Conservation (phyloP, 225 moss, liverwort and hornwort species). For the Sphagnum tenellum region DNA sequence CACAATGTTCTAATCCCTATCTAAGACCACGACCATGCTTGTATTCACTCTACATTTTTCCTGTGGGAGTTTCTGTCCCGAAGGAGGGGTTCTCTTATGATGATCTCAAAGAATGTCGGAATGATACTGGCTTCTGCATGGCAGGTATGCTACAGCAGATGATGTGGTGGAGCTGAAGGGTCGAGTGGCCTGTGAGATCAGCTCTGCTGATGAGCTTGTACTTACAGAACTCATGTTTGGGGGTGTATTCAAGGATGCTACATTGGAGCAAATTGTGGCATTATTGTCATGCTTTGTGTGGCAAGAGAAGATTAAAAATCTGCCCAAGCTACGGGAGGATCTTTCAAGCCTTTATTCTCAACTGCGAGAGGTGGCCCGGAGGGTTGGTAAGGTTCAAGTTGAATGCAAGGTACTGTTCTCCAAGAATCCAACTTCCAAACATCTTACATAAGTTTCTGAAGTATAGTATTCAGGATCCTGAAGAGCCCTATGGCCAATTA, state of each 20-base stretch:
- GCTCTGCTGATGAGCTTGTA: constrained; percentile 90
- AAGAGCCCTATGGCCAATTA: too few species aligned
- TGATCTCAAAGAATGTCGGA: too few species aligned
- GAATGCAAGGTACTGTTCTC: constrained; percentile 68
- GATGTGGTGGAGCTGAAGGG: constrained; percentile 91
- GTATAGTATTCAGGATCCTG: too few species aligned
- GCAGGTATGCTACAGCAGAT: constrained; percentile 73
- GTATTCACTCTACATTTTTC: too few species aligned
- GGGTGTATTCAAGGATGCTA: constrained; percentile 64
- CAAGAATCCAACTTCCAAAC: neutral
- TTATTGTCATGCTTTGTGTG: constrained; percentile 90
- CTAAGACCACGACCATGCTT: too few species aligned
- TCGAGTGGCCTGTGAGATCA: constrained; percentile 94
- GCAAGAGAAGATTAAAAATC: constrained; percentile 71
- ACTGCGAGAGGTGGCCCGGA: constrained; percentile 75
- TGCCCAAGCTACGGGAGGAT: constrained; percentile 67
- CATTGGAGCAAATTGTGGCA: constrained; percentile 74
- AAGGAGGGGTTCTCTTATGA: too few species aligned
- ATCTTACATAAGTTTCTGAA: neutral
- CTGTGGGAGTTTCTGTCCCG: too few species aligned
- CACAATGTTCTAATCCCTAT: too few species aligned
- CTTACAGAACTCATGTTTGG: constrained; percentile 82
- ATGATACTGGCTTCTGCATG: too few species aligned
- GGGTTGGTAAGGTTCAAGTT: constrained; percentile 77
- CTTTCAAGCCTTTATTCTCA: constrained; percentile 77